Evolutionary conservation across 2,329 filamentous ascomycete genomes (phyloP), one percentile per base, ranked within the genome.

Genomic region (Alternaria panax): DNA sequence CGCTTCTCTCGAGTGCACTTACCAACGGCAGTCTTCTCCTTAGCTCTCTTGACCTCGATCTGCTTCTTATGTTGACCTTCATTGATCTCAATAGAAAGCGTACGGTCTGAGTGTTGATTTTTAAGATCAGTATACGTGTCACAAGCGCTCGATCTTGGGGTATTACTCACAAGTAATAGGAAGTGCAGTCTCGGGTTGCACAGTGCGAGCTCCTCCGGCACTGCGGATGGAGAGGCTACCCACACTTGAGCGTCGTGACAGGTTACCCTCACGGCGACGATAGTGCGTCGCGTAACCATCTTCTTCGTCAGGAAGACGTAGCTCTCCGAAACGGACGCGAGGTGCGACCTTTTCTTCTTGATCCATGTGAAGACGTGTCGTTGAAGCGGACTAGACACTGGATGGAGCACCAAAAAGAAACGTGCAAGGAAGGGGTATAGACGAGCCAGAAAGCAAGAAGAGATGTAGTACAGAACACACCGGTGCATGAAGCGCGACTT

Each of bases 31-130:
- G 70, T 70, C 43, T 75, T 73, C 45, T 77, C 70, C 51, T 76
- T 74, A 30, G 72, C 74, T 22, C 67, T 75, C 59, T 73, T 77
- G 25, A 64, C 55, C 18, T 64, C 66, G 40, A 66, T 63, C 57
- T 74, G 71, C 36, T 73, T 71, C 54, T 67, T 70, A 20, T 69
- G 64, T 36, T 72, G 70, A 53, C 57, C 67, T 61, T 77, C 66
- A 58, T 74, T 78, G 55, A 82, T 77, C 58, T 80, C 79, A 60
- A 81, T 82, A 1, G 80, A 82, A 11, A 82, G 63, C 2, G 80
- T 82, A 27, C 80, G 73, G 64, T 80, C 45, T 48, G 30, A 25
- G 16, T 36, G 16, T 48, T 24, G 20, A 30, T 24, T n/a, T 34
- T 4, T 22, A 20, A 11, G 28, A 20, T 48, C 30, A 48, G 30